phyloP scores from a whole-genome alignment of 345 rosid genomes.

The Salix viminalis region DNA sequence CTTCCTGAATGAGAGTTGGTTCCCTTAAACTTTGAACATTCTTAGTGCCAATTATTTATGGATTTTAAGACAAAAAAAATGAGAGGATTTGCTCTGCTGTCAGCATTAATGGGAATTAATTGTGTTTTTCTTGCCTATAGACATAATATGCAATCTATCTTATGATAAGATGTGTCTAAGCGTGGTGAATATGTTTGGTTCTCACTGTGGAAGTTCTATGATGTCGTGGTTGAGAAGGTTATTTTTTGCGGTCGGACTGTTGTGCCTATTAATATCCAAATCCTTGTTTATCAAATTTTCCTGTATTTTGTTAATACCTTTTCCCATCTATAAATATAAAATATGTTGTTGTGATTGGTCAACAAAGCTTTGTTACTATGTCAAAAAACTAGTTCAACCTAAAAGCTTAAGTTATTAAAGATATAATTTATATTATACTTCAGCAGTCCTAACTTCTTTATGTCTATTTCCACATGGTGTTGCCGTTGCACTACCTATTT shows the following conservation, averaged over 20 bases:
- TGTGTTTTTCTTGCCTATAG: no score
- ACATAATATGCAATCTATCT: no score
- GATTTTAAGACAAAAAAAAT: no score
- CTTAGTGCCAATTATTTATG: neutral
- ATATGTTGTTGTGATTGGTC: no score
- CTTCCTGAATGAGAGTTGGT: neutral
- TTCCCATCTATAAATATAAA: neutral
- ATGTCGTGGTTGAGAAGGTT: neutral
- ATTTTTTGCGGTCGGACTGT: neutral
- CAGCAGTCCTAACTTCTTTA: constrained; percentile 1
- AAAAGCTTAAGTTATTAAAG: no score
- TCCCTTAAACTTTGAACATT: neutral
- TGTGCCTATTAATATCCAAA: neutral
- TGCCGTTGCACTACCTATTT: constrained; percentile 92
- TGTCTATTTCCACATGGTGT: constrained; percentile 61
- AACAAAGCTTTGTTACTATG: no score
- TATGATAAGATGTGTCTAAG: no score
- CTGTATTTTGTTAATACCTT: neutral
- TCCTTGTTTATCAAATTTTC: neutral
- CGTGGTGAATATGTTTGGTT: no score
- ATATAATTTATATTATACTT: no score
- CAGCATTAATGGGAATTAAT: no score
- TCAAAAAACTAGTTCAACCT: no score
- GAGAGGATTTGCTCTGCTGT: neutral
- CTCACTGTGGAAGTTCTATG: no score